Evolutionary conservation across 2,329 filamentous ascomycete species (phyloP), one percentile per base, ranked within the genome.

Genomic region (Coleophoma eucalyptorum): DNA sequence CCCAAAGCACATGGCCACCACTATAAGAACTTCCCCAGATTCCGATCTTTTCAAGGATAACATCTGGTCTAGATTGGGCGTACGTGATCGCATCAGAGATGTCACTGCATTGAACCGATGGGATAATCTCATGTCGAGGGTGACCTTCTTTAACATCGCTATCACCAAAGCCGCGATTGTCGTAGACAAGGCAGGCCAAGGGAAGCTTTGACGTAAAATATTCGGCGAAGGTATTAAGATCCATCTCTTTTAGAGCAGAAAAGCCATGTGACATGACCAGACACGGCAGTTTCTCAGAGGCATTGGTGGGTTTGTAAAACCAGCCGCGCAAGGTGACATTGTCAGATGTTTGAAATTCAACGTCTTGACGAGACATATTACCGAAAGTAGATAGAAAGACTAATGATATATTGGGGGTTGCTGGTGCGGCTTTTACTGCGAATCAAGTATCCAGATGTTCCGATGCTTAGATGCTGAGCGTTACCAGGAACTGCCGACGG

Each of bases 21-120:
- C 62, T 65, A 53, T 68, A 67, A 11, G 63, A 63, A 45, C 53
- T 62, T 7, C 69, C 70, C 67, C 69, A 73, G 19, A 71, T 58
- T 12, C 62, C 68, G 46, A 72, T 65, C 34, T 59, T 65, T 7
- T 59, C 44, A 2, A 50, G 20, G 54, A 69, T 58, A 2, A 72
- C 63, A 26, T 69, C 60, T 3, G 51, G 26, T n/a, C 58, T 48
- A 5, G 59, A 58, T 41, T 66, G 64, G 4, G 65, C 64, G 55
- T 65, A 72, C 15, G 68, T 70, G 41, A 72, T 68, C 5, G 69
- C 69, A 54, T 71, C 66, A 5, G 58, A 62, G 38, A 63, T 61
- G 54, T 73, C 69, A 43, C 57, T 62, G 21, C 56, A 53, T 51
- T 72, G 68, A 37, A 61, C 18, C 3, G 50, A 26, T 0, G 66